phyloP scores from a whole-genome alignment of 352 stramenopile species.

The Phytophthora kernoviae region DNA sequence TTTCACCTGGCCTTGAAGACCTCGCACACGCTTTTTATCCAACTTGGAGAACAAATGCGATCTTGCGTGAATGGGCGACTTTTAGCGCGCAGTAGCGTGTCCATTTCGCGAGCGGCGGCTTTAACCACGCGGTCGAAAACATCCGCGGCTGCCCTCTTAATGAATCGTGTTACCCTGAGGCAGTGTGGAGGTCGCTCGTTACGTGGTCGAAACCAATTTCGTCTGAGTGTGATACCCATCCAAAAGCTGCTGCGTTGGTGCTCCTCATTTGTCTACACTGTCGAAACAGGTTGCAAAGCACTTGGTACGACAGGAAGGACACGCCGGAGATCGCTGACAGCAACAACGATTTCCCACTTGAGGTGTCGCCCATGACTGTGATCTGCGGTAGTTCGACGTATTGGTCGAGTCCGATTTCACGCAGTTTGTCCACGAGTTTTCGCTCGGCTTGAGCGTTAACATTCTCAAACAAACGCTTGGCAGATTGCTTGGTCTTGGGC shows the following conservation, averaged over 20 bases:
- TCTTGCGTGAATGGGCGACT: constrained; percentile 48
- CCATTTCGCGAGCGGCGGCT: constrained; percentile 19
- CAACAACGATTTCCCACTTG: constrained; percentile 87
- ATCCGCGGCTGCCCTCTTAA: constrained; percentile 9
- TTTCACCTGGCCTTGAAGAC: constrained; percentile 24
- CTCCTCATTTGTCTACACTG: constrained; percentile 46
- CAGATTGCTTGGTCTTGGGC: not conserved
- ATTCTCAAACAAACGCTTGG: not conserved
- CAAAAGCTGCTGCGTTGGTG: constrained; percentile 33
- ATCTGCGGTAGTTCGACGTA: constrained; percentile 91
- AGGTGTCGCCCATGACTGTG: constrained; percentile 90
- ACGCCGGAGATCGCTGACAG: constrained; percentile 83
- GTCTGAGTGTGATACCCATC: constrained; percentile 32
- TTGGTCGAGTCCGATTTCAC: constrained; percentile 56
- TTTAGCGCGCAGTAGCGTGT: constrained; percentile 29
- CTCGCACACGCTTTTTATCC: constrained; percentile 17
- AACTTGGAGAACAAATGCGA: constrained; percentile 32
- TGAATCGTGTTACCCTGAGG: constrained; percentile 28
- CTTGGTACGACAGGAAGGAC: constrained; percentile 64
- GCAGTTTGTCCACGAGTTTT: constrained; percentile 53
- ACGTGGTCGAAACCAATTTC: constrained; percentile 33
- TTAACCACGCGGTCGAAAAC: constrained; percentile 24
- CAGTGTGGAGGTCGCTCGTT: constrained; percentile 15
- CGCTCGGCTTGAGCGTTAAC: constrained; percentile 27
- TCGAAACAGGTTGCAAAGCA: constrained; percentile 49